These are phyloP conservation scores for Citrullus amarus DNA, from an alignment of 306 rosid genomes.

Conservation along the genomic window DNA sequence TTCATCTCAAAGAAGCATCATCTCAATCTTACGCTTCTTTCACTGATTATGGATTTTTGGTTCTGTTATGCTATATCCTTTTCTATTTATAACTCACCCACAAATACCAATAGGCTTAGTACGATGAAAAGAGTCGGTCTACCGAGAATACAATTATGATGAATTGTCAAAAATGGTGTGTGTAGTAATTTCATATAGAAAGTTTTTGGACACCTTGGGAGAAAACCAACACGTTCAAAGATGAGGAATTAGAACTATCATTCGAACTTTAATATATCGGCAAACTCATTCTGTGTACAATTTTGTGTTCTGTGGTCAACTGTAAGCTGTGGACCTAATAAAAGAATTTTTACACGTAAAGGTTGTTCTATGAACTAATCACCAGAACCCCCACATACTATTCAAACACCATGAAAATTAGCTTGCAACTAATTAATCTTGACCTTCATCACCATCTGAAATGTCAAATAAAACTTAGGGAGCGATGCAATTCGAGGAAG, in stretches of 20 bases:
- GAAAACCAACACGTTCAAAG: background rate
- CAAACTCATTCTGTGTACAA: background rate
- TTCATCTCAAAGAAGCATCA: too few species aligned
- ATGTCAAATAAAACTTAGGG: conserved; percentile 60
- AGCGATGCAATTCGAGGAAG: conserved; percentile 70
- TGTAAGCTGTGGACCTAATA: background rate
- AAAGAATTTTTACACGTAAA: background rate
- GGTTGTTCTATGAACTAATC: background rate
- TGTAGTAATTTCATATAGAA: too few species aligned
- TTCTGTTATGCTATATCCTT: too few species aligned
- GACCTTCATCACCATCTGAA: conserved; percentile 40
- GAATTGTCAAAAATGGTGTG: too few species aligned
- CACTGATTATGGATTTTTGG: too few species aligned
- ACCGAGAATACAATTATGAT: too few species aligned
- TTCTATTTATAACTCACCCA: too few species aligned
- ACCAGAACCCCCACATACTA: background rate
- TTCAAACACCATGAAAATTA: background rate
- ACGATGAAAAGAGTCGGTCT: too few species aligned
- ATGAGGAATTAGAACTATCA: background rate
- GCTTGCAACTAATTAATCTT: conserved; percentile 13
- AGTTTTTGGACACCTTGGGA: too few species aligned
- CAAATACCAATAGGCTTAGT: too few species aligned
- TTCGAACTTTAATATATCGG: background rate
- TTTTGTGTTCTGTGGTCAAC: background rate
- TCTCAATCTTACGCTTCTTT: too few species aligned